Percentiles rank a stretch among this genome's conserved stretches.
phyloP scores from a whole-genome alignment of 495 filamentous ascomycete genomes.

The Pyrenopolyporus hunteri region DNA sequence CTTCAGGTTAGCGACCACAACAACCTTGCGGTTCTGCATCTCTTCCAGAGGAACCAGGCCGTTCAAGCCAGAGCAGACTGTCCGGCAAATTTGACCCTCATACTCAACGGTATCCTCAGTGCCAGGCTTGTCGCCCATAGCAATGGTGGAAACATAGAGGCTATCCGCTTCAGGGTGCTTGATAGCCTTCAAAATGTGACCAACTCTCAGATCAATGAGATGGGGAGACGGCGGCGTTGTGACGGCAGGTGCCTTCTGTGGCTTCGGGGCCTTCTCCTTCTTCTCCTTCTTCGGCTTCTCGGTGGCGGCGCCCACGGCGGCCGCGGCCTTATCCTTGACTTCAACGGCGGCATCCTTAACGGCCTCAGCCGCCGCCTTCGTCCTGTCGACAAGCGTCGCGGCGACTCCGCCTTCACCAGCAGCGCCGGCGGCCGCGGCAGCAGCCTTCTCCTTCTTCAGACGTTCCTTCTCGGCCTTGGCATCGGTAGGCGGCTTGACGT shows the following conservation, averaged over 20 bases:
- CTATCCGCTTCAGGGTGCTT: constrained; percentile 97
- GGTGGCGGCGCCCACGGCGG: constrained; percentile 45
- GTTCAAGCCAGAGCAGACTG: constrained; percentile 95
- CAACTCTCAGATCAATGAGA: constrained; percentile 92
- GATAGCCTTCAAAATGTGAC: constrained; percentile 93
- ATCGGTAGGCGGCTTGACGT: constrained; percentile 79
- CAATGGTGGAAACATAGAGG: constrained; percentile 95
- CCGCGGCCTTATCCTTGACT: constrained; percentile 49
- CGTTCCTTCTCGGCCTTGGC: constrained; percentile 89
- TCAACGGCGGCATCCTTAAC: constrained; percentile 50
- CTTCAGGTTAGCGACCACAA: constrained; percentile 96
- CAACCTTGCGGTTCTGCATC: constrained; percentile 95
- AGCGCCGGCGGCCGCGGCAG: constrained; percentile 58
- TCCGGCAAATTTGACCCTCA: constrained; percentile 86
- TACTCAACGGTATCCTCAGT: constrained; percentile 85
- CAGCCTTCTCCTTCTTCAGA: constrained; percentile 84
- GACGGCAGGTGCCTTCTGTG: constrained; percentile 68
- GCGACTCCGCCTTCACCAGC: constrained; percentile 37
- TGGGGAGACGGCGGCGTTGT: constrained; percentile 76
- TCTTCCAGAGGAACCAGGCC: constrained; percentile 89
- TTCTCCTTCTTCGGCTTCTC: constrained; percentile 83
- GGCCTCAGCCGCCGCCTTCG: constrained; percentile 52
- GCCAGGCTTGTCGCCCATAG: constrained; percentile 85
- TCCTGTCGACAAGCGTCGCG: constrained; percentile 56
- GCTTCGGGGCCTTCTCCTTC: constrained; percentile 77